phyloP scores from a whole-genome alignment of 305 asterid genomes.

The Solanum hybrid region DNA sequence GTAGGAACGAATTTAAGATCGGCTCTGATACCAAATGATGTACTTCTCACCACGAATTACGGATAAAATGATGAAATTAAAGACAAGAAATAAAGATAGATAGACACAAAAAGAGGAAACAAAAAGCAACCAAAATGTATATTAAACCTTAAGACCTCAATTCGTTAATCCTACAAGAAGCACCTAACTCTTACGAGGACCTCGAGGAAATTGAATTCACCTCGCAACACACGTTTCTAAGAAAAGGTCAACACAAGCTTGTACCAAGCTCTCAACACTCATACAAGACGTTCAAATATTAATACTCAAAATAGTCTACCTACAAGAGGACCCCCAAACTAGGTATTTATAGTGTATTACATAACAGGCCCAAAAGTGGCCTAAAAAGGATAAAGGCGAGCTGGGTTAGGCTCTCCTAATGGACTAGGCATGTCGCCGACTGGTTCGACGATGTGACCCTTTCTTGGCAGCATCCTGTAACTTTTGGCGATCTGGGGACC shows the following conservation, averaged over 20 bases:
- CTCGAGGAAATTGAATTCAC: too few relatives aligned
- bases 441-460: not conserved
- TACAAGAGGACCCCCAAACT: not conserved
- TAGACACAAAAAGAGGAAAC: not conserved
- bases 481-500: not conserved
- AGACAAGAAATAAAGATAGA: not conserved
- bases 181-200: not conserved
- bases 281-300: not conserved
- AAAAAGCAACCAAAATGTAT: not conserved
- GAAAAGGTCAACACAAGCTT: not conserved
- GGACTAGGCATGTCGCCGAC: not conserved
- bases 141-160: not conserved
- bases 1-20: not conserved
- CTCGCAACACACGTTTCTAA: not conserved
- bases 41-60: not conserved
- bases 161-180: not conserved
- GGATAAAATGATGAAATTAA: not conserved
- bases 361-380: not conserved
- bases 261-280: not conserved
- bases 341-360: not conserved
- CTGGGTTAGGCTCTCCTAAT: too few relatives aligned
- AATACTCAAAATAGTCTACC: too few relatives aligned
- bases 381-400: not conserved
- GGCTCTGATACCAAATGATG: not conserved
- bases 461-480: too few relatives aligned